Evolutionary conservation across 2,329 filamentous ascomycete genomes (phyloP).

Genomic region (Penicillium sp.): DNA sequence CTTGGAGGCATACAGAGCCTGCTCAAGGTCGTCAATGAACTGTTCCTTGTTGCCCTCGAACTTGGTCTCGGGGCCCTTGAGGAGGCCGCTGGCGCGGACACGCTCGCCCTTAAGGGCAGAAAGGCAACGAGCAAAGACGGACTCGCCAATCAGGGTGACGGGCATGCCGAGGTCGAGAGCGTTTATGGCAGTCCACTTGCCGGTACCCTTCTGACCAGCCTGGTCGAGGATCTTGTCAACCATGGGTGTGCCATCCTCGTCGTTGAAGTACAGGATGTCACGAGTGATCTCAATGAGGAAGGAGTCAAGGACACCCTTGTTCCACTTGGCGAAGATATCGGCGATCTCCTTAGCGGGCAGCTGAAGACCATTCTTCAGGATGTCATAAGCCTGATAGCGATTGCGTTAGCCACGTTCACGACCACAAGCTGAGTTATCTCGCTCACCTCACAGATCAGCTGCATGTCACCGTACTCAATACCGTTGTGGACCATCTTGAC

Average conservation of each 20-base stretch:
- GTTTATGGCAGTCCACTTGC: conserved; percentile 99
- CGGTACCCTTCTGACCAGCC: conserved; percentile 98
- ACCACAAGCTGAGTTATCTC: neutral
- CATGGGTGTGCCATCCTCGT: conserved; percentile 86
- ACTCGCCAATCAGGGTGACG: conserved; percentile 96
- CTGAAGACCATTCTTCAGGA: conserved; percentile 97
- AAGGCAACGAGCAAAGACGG: conserved; percentile 92
- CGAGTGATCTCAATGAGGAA: conserved; percentile 99
- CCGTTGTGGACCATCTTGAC: conserved; percentile 99
- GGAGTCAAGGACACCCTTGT: conserved; percentile 96
- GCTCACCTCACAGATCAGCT: conserved; percentile 95
- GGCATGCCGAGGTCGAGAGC: conserved; percentile 98
- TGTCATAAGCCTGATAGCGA: conserved; percentile 83
- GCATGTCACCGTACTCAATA: conserved; percentile 99
- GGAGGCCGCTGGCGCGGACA: conserved; percentile 76
- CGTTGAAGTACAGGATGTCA: conserved; percentile 98
- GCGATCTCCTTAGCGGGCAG: conserved; percentile 92
- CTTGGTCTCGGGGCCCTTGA: conserved; percentile 75
- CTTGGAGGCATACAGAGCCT: conserved; percentile 98
- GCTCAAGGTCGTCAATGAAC: conserved; percentile 96
- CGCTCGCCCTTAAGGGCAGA: conserved; percentile 95
- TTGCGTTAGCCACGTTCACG: conserved; percentile 1
- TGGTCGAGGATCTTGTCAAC: conserved; percentile 99
- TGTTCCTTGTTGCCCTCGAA: conserved; percentile 91
- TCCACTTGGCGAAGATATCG: conserved; percentile 93